Evolutionary conservation across 257 asterid genomes (phyloP), one percentile per base, ranked within the genome.

Genomic region (Mentha longifolia): DNA sequence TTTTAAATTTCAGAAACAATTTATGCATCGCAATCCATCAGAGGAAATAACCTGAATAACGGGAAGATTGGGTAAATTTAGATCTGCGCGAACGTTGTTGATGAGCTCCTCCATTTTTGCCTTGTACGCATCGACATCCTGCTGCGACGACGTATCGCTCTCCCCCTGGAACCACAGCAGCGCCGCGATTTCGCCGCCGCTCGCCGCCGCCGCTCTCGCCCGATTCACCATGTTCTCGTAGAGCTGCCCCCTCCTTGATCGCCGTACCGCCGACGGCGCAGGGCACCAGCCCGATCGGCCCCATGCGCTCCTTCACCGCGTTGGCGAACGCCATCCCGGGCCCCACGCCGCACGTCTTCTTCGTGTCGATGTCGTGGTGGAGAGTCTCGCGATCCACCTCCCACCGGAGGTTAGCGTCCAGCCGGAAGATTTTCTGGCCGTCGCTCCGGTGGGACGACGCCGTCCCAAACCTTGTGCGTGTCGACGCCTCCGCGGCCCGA

Each of bases 191-290:
- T 75, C 93, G 4, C 87, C 85, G 22, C 83, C 88, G 39, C 46
- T 19, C n/a, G n/a, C n/a, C 67, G 37, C 75, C 51, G 90, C 82
- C 51, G 84, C 80, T 57, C 67, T 82, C 33, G 89, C 87, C 22
- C 98, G 84, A 79, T 55, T 79, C 65, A 92, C 78, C 98, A 92
- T 92, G 41, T 76, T 78, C 42, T 87, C 95, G 65, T 88, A 92
- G 68, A 88, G 68, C 19, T 82, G 82, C 96, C 98, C 98, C 88
- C 77, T 92, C 89, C 79, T 75, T 85, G 80, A 92, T 88, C 43
- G 92, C 92, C 3, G 98, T 92, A 11, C 98, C 98, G 1, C 98
- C 97, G 33, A 92, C 83, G 16, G 98, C 98, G 72, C 98, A 92
- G 30, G 97, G 98, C 16, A 92, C 96, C 25, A 90, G 82, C 11